Base-by-base conservation (phyloP, 169 alveolate genomes). In the Cryptosporidium xiaoi region DNA sequence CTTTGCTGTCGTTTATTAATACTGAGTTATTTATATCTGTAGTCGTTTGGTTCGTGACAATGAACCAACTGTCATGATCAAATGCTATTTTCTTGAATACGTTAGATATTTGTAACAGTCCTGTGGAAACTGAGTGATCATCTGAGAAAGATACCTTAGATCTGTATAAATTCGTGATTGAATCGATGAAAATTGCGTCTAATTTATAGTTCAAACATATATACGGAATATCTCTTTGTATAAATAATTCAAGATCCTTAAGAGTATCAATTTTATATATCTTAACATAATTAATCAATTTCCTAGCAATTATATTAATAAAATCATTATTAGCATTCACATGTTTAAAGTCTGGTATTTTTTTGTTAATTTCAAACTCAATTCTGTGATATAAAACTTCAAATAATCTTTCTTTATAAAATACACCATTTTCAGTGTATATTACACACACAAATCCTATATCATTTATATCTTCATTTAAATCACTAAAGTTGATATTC, bases 21-120 rank as follows among this genome's bases (percentile, higher is more conserved):
- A 13, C 64, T 8, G 8, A 13, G 20, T 53, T 64, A 27, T 16
- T 60, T n/a, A 77, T 40, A 20, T 77, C 77, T 8, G 87, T 60
- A 31, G 87, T 77, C 12, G 71, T 77, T 50, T 62, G 87, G 24
- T 77, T 77, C n/a, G 87, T 77, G 15, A 77, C 71, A 7, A 77
- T 29, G 3, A 77, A 40, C 87, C 87, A 77, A n/a, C 77, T 60
- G n/a, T 77, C 24, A 8, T 77, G 64, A 34, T 77, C 87, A 3
- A 60, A 24, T 10, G 87, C 40, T 36, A 77, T 62, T 27, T 71
- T 56, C 27, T 77, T 77, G 64, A 77, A 62, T 15, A n/a, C 33
- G 27, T 77, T 77, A 20, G 87, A 56, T 27, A 77, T 16, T 18
- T 62, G 87, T 60, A 77, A 16, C 33, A 77, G 48, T 20, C 87